Evolutionary conservation across 768 basidiomycete genomes (phyloP).

Genomic region (Aureoboletus auriporus): DNA sequence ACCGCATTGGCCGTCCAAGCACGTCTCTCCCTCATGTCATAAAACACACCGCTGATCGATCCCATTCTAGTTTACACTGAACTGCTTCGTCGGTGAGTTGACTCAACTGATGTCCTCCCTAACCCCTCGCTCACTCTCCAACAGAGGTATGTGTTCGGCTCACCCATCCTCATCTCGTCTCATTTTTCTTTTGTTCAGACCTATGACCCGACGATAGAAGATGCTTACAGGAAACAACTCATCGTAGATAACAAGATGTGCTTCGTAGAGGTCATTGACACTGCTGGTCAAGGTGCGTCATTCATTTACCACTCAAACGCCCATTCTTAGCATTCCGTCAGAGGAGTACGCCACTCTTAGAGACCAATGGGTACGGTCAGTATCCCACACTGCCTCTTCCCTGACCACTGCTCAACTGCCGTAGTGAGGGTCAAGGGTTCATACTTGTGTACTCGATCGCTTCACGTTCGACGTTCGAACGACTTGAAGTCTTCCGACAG

Average conservation of each 20-base stretch:
- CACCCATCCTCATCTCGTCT: slow-evolving; percentile 7
- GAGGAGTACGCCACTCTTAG: slow-evolving; percentile 97
- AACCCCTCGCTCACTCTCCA: slow-evolving; percentile 12
- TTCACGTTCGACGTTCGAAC: slow-evolving; percentile 87
- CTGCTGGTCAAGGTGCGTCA: slow-evolving; percentile 88
- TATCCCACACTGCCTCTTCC: slow-evolving; percentile 13
- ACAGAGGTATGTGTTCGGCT: slow-evolving; percentile 48
- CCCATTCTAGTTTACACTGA: slow-evolving; percentile 78
- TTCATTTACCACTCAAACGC: slow-evolving; percentile 1
- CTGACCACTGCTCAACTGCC: slow-evolving; percentile 7
- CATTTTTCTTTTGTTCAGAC: slow-evolving; percentile 46
- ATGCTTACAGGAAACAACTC: slow-evolving; percentile 93
- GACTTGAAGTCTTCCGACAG: slow-evolving; percentile 85
- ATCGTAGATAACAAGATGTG: slow-evolving; percentile 95
- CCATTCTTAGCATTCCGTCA: slow-evolving; percentile 33
- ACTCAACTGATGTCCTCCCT: slow-evolving; percentile 4
- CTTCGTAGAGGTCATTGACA: slow-evolving; percentile 95
- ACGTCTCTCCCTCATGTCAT: slow-evolving; percentile 22
- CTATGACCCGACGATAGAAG: slow-evolving; percentile 98
- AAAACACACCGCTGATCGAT: slow-evolving; percentile 8
- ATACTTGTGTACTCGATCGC: slow-evolving; percentile 96
- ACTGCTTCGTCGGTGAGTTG: slow-evolving; percentile 89
- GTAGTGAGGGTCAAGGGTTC: slow-evolving; percentile 95
- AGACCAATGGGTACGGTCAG: slow-evolving; percentile 97
- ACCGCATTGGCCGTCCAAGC: slow-evolving; percentile 95